Percentiles rank a stretch among this genome's conserved stretches.
phyloP scores from a whole-genome alignment of 2,329 filamentous ascomycete genomes.

The Akanthomyces dipterigenus region DNA sequence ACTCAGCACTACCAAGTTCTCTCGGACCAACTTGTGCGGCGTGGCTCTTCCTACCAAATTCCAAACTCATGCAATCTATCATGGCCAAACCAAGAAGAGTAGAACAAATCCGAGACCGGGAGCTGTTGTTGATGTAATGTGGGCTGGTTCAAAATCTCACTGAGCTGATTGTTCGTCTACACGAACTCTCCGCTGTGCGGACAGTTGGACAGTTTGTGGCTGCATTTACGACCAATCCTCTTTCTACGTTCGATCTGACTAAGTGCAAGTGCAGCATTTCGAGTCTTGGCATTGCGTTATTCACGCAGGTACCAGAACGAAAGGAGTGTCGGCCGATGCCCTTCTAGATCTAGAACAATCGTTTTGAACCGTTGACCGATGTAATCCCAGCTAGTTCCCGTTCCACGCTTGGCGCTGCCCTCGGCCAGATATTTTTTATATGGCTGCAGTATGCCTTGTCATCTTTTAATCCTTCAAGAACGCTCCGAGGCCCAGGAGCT shows the following conservation, averaged over 20 bases:
- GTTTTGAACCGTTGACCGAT: neutral
- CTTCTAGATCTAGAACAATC: neutral
- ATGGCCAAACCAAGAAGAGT: too few relatives aligned
- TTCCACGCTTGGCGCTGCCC: neutral
- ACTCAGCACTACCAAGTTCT: neutral
- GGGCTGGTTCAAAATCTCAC: too few relatives aligned
- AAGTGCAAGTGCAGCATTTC: neutral
- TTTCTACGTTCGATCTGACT: neutral
- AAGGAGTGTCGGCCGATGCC: neutral
- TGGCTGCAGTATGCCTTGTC: neutral
- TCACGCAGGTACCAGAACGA: neutral
- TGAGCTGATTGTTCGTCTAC: too few relatives aligned
- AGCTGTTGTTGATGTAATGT: too few relatives aligned
- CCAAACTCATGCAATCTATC: too few relatives aligned
- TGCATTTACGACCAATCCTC: too few relatives aligned
- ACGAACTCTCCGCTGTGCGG: too few relatives aligned
- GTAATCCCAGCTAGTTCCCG: too few relatives aligned
- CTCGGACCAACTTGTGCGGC: neutral
- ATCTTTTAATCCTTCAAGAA: neutral
- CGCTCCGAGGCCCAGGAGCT: fast-evolving
- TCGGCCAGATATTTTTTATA: neutral
- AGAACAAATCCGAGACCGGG: too few relatives aligned
- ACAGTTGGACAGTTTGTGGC: too few relatives aligned
- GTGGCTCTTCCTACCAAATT: neutral
- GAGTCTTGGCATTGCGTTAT: neutral